phyloP scores from a whole-genome alignment of 768 basidiomycete genomes.

The Boletus reticuloceps region DNA sequence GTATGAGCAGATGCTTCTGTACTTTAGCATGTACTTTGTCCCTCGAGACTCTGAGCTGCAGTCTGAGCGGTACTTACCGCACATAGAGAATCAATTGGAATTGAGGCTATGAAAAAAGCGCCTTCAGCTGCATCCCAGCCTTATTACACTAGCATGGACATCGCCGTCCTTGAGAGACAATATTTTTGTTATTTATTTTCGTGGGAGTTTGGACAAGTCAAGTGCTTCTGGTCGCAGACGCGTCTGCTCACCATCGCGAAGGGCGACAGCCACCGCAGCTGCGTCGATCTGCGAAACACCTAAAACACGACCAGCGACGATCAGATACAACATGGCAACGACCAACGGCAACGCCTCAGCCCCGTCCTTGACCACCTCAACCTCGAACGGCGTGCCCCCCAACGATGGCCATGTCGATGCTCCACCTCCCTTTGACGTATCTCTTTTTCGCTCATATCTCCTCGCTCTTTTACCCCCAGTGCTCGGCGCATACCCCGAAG shows the following conservation, averaged over 20 bases:
- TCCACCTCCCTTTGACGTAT: slow-evolving; percentile 57
- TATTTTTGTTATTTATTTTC: slow-evolving; percentile 2
- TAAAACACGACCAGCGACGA: slow-evolving; percentile 16
- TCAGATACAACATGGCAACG: slow-evolving; percentile 17
- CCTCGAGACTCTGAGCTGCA: too few relatives aligned
- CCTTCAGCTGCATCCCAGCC: neutral
- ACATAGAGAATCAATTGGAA: too few relatives aligned
- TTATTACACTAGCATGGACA: too few relatives aligned
- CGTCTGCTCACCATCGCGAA: slow-evolving; percentile 26
- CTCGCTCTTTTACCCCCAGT: slow-evolving; percentile 73
- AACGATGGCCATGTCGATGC: slow-evolving; percentile 36
- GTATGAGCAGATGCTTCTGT: neutral
- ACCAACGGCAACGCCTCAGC: slow-evolving; percentile 23
- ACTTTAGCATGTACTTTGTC: too few relatives aligned
- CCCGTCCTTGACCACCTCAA: slow-evolving; percentile 29
- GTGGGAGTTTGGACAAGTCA: slow-evolving; percentile 19
- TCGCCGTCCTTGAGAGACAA: neutral
- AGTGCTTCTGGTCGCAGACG: slow-evolving; percentile 12
- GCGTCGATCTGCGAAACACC: neutral
- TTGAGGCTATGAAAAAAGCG: too few relatives aligned
- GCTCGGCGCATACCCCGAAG: slow-evolving; percentile 65
- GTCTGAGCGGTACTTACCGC: too few relatives aligned
- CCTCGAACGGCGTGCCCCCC: slow-evolving; percentile 26
- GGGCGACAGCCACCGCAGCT: slow-evolving; percentile 17
- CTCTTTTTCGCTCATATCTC: slow-evolving; percentile 70